Conservation (phyloP, 805 yeast genomes). For the Nakazawaea ambrosiae region DNA sequence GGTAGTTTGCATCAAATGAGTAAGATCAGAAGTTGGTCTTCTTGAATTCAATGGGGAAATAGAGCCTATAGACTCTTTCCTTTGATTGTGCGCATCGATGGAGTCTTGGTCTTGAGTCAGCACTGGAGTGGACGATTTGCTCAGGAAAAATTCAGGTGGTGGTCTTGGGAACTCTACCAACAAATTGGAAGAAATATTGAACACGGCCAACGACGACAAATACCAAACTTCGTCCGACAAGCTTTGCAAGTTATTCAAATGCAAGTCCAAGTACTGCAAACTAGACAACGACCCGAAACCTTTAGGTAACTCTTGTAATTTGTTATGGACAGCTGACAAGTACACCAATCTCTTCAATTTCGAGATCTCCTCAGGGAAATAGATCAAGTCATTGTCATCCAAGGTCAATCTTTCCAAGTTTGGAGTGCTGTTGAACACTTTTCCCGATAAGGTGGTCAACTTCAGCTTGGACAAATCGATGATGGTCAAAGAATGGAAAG, state of each 20-base stretch:
- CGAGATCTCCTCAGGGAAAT: conserved; percentile 65
- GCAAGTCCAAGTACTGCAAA: conserved; percentile 67
- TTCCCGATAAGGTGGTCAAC: conserved; percentile 62
- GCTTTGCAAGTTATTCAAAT: conserved; percentile 71
- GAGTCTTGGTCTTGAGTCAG: conserved; percentile 6
- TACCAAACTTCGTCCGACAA: conserved; percentile 66
- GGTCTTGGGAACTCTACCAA: conserved; percentile 55
- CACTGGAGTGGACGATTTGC: conserved; percentile 7
- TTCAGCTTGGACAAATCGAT: conserved; percentile 80
- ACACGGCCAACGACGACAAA: conserved; percentile 42
- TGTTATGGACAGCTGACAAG: conserved; percentile 69
- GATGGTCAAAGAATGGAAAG: conserved; percentile 55
- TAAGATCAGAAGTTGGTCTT: conserved; percentile 8
- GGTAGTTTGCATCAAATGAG: background rate
- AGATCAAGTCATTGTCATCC: conserved; percentile 76
- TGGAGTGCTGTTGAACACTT: conserved; percentile 53
- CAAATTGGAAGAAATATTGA: conserved; percentile 72
- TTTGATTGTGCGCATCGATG: no score
- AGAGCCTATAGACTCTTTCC: conserved; percentile 6
- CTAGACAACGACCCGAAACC: conserved; percentile 53
- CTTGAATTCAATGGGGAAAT: conserved; percentile 15
- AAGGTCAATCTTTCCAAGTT: conserved; percentile 66
- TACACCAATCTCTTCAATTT: conserved; percentile 50
- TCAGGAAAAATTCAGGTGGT: conserved; percentile 21
- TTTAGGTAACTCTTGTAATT: conserved; percentile 62